phyloP scores from a whole-genome alignment of 2,329 filamentous ascomycete species.

The Dryadomyces quercivorus region DNA sequence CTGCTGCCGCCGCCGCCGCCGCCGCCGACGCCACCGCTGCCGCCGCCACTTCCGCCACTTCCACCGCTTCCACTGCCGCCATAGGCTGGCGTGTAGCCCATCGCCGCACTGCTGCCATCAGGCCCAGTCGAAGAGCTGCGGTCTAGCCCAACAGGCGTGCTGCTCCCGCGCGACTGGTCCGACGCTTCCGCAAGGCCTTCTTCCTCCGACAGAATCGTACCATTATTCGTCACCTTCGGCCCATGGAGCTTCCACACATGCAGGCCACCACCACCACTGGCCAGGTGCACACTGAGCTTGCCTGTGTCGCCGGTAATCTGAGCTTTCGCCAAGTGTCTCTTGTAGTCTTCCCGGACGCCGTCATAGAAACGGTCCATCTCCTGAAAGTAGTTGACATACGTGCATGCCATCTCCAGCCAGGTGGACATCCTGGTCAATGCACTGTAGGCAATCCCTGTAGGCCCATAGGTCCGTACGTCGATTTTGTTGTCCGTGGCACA shows the following conservation, averaged over 20 bases:
- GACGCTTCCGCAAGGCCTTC: constrained; percentile 14
- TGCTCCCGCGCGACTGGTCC: constrained; percentile 18
- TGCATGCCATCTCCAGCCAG: constrained; percentile 43
- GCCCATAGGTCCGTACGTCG: constrained; percentile 23
- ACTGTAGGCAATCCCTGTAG: constrained; percentile 34
- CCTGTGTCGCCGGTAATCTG: constrained; percentile 10
- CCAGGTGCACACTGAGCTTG: constrained; percentile 27
- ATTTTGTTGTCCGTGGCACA: constrained; percentile 4
- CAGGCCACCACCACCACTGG: constrained; percentile 35
- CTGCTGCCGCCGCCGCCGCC: not conserved
- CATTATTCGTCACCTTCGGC: constrained; percentile 29
- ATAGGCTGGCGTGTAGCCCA: not conserved
- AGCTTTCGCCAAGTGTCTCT: constrained; percentile 15
- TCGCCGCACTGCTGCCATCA: constrained; percentile 10
- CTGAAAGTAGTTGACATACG: constrained; percentile 40
- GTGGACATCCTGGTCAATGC: constrained; percentile 38
- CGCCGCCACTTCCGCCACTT: too few relatives aligned
- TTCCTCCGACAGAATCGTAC: constrained; percentile 21
- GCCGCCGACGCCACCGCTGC: too few relatives aligned
- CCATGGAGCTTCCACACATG: constrained; percentile 38
- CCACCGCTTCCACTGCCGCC: too few relatives aligned
- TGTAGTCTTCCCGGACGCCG: constrained; percentile 36
- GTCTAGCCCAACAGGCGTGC: constrained; percentile 13
- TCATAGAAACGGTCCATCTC: constrained; percentile 42
- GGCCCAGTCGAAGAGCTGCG: constrained; percentile 17